Evolutionary conservation across 345 rosid genomes (phyloP), one percentile per base, ranked within the genome.

Genomic region (Eucalyptus leucophloia): DNA sequence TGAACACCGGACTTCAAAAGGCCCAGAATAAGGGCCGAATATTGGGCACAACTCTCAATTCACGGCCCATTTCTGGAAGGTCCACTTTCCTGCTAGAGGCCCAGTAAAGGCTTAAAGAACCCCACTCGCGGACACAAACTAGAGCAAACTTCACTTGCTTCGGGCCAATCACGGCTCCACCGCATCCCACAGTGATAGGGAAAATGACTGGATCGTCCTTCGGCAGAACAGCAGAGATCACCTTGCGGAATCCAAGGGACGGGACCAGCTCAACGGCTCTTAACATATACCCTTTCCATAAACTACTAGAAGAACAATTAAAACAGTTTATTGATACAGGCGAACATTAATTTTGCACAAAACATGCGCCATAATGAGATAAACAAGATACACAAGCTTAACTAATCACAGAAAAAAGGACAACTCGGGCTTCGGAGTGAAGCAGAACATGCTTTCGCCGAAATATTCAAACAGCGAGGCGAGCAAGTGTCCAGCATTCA

Each of bases 381-480:
- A 40, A 77, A 77, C 47, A 40, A 37, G 47, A 40, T 77, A 12
- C 85, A 21, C 85, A 40, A 77, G 47, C 30, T 82, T 45, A 10
- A n/a, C 8, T 14, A 54, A 47, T 95, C 91, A 97, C 93, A 96
- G 90, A 92, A 97, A 96, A 86, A 96, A 53, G 28, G 92, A 93
- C 88, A 95, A 90, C 91, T 97, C 98, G 3, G 96, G 91, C 89
- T 92, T 96, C 28, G 94, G 96, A 53, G 92, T 94, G 89, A 95
- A 96, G 65, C 92, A 69, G 81, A 96, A 92, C 95, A 97, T 95
- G 90, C 96, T 93, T 89, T 96, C 97, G 86, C 96, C 96, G 65
- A 96, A 95, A 88, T 92, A 91, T 88, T 96, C 98, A 40, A 92
- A 90, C 17, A 96, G 92, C 6, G 98, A 93, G 40, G 94, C 93